A percentile compares a stretch with the other conserved stretches of the same genome.
These are phyloP conservation scores for Stachybotrys chlorohalonatus DNA, from an alignment of 2,329 filamentous ascomycete genomes.

Conservation along the genomic window DNA sequence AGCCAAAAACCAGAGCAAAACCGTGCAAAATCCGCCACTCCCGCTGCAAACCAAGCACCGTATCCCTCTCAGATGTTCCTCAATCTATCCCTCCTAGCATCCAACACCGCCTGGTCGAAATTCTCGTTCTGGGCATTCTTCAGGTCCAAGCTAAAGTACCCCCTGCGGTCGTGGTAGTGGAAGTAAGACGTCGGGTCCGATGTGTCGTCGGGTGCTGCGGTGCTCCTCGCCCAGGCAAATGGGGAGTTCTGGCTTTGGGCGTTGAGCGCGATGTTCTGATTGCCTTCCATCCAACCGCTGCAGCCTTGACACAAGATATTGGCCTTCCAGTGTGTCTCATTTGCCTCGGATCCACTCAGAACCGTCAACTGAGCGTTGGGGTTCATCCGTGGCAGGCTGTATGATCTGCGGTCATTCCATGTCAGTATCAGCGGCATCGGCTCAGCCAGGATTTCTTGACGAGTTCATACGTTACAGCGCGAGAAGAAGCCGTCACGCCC, in stretches of 20 bases:
- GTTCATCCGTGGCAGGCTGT: conserved; percentile 17
- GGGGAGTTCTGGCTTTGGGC: background rate
- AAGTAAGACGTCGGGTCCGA: background rate
- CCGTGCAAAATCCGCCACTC: background rate
- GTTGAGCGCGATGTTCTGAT: background rate
- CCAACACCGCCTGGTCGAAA: background rate
- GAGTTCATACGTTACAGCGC: conserved; percentile 10
- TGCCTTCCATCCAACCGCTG: conserved; percentile 18
- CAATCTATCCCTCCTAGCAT: background rate
- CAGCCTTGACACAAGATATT: conserved; percentile 28
- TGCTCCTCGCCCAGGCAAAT: background rate
- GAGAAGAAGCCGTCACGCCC: conserved; percentile 1
- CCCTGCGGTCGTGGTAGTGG: background rate
- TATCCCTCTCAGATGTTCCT: background rate
- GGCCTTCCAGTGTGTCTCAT: conserved; percentile 31
- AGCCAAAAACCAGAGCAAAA: background rate
- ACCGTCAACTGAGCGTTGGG: conserved; percentile 21
- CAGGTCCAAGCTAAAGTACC: background rate
- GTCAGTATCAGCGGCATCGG: background rate
- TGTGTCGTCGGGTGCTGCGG: background rate
- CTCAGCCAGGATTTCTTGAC: background rate
- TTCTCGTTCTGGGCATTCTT: background rate
- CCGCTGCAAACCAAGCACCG: background rate
- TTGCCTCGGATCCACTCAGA: conserved; percentile 22
- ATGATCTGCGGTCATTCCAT: background rate